Conservation (phyloP, 805 yeast genomes). For the Starmerella etchellsii region DNA sequence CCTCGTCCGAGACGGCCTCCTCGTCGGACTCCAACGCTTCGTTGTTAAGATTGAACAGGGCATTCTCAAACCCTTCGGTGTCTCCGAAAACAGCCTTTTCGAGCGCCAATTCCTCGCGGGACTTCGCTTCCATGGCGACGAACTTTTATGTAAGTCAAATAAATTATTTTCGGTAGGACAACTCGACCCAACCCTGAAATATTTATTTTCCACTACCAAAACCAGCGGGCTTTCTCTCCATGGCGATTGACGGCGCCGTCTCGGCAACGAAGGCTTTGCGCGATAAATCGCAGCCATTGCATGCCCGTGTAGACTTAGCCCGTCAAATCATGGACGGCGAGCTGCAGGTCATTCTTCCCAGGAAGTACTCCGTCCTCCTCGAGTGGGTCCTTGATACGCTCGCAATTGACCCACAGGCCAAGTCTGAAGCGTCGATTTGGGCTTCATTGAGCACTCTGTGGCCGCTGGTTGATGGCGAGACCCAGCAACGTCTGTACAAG, state of each 20-base stretch:
- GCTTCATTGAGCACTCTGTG: constrained; percentile 8
- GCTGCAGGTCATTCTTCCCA: constrained; percentile 23
- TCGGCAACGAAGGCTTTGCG: constrained; percentile 26
- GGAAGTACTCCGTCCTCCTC: constrained; percentile 24
- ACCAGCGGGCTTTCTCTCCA: too few relatives aligned
- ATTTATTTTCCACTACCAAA: too few relatives aligned
- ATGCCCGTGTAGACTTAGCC: constrained; percentile 20
- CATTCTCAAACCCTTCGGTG: constrained; percentile 53
- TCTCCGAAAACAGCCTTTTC: constrained; percentile 90
- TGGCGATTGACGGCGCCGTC: constrained; percentile 10
- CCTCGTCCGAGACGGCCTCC: constrained; percentile 26
- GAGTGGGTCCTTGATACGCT: constrained; percentile 29
- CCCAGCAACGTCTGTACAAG: constrained; percentile 7
- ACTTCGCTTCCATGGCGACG: constrained; percentile 36
- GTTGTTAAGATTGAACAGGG: constrained; percentile 48
- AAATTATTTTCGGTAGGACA: too few relatives aligned
- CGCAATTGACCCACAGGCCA: constrained; percentile 14
- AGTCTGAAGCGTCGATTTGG: constrained; percentile 17
- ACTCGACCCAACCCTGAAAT: constrained; percentile 9
- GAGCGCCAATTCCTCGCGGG: constrained; percentile 65
- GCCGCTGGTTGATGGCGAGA: constrained; percentile 4
- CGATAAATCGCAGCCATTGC: constrained; percentile 17
- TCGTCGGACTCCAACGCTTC: constrained; percentile 30
- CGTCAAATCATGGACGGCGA: constrained; percentile 14
- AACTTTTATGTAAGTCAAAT: too few relatives aligned